Base-by-base conservation (phyloP, 202 grass and related monocot genomes). In the Panicum hallii region DNA sequence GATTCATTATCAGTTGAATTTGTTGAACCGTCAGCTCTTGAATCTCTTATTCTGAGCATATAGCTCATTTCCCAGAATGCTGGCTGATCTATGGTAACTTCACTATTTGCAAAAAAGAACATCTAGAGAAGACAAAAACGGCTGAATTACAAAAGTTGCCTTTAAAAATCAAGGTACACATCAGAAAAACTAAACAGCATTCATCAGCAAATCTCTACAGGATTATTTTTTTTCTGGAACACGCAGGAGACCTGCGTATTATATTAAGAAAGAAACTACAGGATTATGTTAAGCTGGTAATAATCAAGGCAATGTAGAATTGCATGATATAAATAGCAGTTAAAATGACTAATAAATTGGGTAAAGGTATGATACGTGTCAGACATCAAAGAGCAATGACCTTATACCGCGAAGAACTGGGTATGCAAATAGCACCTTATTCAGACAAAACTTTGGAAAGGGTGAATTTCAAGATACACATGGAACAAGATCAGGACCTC, bases 61-160 rank as follows among this genome's bases (percentile, higher is more conserved):
- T 95, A 95, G 66, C 95, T 98, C 82, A 86, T 98, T 85, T 98
- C 93, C 95, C 95, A 98, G 89, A 95, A 98, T 62, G 95, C 74
- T 0, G 93, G 89, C 57, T 98, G 91, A 78, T 98, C 95, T 87
- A 98, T 92, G 67, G 83, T 78, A 74, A 98, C 89, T 75, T 68
- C 84, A 53, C 74, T 90, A 78, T 98, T 95, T 5, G 89, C 83
- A 83, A 92, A 95, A 88, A 98, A 98, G 74, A 93, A 98, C 89
- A 98, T 93, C 93, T 98, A 87, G 44, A 90, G 64, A 79, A 70
- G 45, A 89, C 34, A 87, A 14, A 72, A 17, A 57, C 36, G 42
- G 6, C 56, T 14, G 61, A 82, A 77, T 81, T 36, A 85, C 49
- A 83, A 63, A 32, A 54, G 36, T 28, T 0, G 61, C 49, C 32